These are phyloP conservation scores for Isatis lusitanica DNA, from an alignment of 441 rosid genomes.

Conservation along the genomic window DNA sequence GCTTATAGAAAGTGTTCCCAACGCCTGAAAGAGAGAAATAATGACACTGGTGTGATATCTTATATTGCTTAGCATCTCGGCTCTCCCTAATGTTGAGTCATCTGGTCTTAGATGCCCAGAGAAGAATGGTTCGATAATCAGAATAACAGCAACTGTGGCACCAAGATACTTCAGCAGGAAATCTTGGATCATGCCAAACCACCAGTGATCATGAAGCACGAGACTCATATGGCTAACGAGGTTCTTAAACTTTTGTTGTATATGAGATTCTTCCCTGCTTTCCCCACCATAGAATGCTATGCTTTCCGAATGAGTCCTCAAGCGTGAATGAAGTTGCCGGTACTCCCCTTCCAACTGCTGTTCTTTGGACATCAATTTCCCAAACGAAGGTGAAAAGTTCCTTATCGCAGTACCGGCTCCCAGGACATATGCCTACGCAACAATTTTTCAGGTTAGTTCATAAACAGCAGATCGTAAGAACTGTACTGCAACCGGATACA, in stretches of 20 bases:
- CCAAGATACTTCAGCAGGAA: slow-evolving; percentile 97
- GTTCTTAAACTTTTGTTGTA: slow-evolving; percentile 80
- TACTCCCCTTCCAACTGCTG: slow-evolving; percentile 99
- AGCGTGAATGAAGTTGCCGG: slow-evolving; percentile 91
- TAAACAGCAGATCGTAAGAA: background rate
- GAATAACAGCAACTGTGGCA: slow-evolving; percentile 92
- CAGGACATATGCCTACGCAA: slow-evolving; percentile 80
- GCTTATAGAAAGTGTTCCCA: slow-evolving; percentile 96
- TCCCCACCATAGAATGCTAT: slow-evolving; percentile 99
- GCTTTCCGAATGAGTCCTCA: slow-evolving; percentile 99
- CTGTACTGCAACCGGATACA: slow-evolving; percentile 2
- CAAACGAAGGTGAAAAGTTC: slow-evolving; percentile 96
- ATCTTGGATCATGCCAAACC: slow-evolving; percentile 99
- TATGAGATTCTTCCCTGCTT: slow-evolving; percentile 87
- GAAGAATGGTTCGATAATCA: slow-evolving; percentile 98
- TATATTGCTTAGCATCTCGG: slow-evolving; percentile 96
- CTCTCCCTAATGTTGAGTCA: slow-evolving; percentile 90
- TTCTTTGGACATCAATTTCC: slow-evolving; percentile 89
- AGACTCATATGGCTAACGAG: slow-evolving; percentile 71
- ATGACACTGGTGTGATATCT: slow-evolving; percentile 99
- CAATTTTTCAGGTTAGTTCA: slow-evolving; percentile 29
- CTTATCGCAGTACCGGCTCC: slow-evolving; percentile 91
- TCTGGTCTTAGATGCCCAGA: slow-evolving; percentile 91
- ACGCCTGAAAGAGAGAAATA: slow-evolving; percentile 86
- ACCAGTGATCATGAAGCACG: slow-evolving; percentile 97